Evolutionary conservation across 306 rosid genomes (phyloP).

Genomic region (Medicago truncatula): DNA sequence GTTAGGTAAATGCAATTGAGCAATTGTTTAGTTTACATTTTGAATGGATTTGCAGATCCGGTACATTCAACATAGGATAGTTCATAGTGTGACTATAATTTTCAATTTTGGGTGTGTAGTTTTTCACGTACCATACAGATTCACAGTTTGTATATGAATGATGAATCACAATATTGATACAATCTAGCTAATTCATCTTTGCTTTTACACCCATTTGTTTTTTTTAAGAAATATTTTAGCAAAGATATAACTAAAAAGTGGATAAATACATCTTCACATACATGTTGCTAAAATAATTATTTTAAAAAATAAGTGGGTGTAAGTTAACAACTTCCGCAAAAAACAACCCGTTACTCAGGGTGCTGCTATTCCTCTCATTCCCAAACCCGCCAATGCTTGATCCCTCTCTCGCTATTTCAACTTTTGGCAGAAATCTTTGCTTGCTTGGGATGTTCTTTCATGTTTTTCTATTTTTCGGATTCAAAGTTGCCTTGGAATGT

Average conservation of each 20-base stretch:
- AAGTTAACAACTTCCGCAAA: too few species aligned
- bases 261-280: too few species aligned
- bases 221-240: too few species aligned
- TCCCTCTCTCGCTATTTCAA: too few species aligned
- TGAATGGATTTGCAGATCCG: conserved; percentile 15
- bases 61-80: conserved; percentile 14
- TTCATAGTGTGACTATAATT: conserved; percentile 27
- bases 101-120: conserved; percentile 44
- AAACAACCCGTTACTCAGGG: too few species aligned
- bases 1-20: conserved; percentile 16
- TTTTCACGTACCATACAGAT: conserved; percentile 26
- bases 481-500: conserved; percentile 50
- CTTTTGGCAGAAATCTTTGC: conserved; percentile 54
- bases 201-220: too few species aligned
- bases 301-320: too few species aligned
- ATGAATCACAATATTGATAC: conserved; percentile 26
- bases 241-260: too few species aligned
- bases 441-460: conserved; percentile 49
- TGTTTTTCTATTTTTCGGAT: conserved; percentile 49
- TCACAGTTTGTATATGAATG: conserved; percentile 35
- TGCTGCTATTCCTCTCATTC: too few species aligned
- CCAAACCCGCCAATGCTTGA: too few species aligned
- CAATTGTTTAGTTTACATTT: not conserved
- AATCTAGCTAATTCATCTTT: not conserved
- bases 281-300: too few species aligned